A percentile compares a stretch with the other conserved stretches of the same genome.
These are phyloP conservation scores for Platanthera zijinensis DNA, from an alignment of 106 monocot genomes.

Conservation along the genomic window DNA sequence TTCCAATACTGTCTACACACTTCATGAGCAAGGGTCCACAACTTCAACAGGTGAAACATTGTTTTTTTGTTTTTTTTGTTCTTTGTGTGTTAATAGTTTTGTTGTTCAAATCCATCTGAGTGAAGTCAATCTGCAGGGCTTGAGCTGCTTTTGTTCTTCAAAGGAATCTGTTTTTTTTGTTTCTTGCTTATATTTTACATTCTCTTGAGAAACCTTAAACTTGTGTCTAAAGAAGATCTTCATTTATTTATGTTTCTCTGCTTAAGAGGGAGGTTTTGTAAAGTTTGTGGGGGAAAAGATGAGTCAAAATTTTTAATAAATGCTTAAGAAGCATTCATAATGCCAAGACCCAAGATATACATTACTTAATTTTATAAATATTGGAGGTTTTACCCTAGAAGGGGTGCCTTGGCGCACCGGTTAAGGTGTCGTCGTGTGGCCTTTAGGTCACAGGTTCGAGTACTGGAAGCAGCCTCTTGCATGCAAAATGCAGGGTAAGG, in stretches of 20 bases:
- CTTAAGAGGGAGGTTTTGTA: neutral
- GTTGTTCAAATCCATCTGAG: neutral
- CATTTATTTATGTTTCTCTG: neutral
- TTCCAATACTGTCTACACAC: conserved; percentile 49
- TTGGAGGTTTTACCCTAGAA: neutral
- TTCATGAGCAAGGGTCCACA: conserved; percentile 23
- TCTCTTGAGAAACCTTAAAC: neutral
- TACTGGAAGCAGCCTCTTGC: too few species aligned
- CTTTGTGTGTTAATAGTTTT: neutral
- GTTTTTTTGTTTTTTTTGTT: neutral
- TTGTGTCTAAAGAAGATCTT: neutral
- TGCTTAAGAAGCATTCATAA: neutral
- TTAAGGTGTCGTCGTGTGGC: too few species aligned
- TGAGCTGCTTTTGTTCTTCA: neutral
- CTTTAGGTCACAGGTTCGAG: too few species aligned
- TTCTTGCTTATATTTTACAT: neutral
- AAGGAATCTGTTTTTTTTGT: neutral
- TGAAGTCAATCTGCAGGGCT: neutral
- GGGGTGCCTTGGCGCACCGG: too few species aligned
- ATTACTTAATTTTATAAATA: neutral
- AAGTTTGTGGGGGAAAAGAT: neutral
- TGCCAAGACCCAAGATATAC: neutral
- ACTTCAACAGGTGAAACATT: conserved; percentile 42
- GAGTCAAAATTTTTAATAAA: neutral
- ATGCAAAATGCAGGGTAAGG: too few species aligned